A percentile compares a stretch with the other conserved stretches of the same genome.
Conservation (phyloP, 805 yeast species). For the Ogataea wickerhamii region DNA sequence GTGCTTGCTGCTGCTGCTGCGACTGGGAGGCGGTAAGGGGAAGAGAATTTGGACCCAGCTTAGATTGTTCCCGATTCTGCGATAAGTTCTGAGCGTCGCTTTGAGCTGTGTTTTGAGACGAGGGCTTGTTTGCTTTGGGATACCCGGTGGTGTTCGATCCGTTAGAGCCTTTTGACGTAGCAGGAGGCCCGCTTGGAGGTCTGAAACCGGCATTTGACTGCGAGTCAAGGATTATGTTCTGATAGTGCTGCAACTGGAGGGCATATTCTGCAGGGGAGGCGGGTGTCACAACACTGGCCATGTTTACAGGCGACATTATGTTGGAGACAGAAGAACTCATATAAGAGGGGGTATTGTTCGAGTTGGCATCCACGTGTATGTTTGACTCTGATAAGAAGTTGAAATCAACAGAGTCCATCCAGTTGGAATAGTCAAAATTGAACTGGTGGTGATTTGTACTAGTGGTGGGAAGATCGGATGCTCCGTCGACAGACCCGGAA, state of each 20-base stretch:
- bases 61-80: no score
- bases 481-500: background rate
- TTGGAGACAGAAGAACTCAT: slow-evolving; percentile 16
- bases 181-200: background rate
- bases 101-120: background rate
- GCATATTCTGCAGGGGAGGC: slow-evolving; percentile 32
- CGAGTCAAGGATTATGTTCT: slow-evolving; percentile 30
- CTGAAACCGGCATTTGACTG: slow-evolving; percentile 21
- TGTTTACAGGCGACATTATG: slow-evolving; percentile 26
- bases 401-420: slow-evolving; percentile 31
- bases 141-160: slow-evolving; percentile 2
- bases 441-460: slow-evolving; percentile 9
- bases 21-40: background rate
- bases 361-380: slow-evolving; percentile 16
- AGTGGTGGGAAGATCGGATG: background rate
- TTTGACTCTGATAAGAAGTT: slow-evolving; percentile 22
- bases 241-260: slow-evolving; percentile 33
- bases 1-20: background rate
- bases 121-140: background rate
- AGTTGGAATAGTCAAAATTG: slow-evolving; percentile 26
- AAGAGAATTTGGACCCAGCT: background rate
- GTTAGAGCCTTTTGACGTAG: background rate
- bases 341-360: slow-evolving; percentile 16
- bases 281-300: slow-evolving; percentile 18
- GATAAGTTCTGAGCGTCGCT: background rate